Evolutionary conservation across 148 eudicot genomes (phyloP).

Genomic region (Chenopodium quinoa): DNA sequence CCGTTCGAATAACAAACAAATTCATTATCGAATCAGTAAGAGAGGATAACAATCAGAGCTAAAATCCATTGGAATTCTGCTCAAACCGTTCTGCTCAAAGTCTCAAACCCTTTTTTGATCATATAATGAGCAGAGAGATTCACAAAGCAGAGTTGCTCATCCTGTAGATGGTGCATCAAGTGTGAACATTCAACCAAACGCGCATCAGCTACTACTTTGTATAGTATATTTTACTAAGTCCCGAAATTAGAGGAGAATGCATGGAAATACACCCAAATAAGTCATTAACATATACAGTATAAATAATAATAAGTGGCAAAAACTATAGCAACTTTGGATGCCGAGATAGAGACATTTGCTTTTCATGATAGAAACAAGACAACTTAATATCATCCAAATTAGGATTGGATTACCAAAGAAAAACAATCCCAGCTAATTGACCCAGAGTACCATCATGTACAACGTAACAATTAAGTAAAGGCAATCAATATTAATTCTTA

Average conservation of each 20-base stretch:
- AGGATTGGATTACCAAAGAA: background rate
- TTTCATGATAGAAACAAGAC: constrained; percentile 19
- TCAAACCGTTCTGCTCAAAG: too few relatives aligned
- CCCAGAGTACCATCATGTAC: constrained; percentile 16
- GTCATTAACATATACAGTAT: too few relatives aligned
- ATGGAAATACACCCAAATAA: background rate
- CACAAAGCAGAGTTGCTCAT: too few relatives aligned
- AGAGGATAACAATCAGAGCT: background rate
- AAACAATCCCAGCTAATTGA: constrained; percentile 21
- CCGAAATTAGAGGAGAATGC: background rate
- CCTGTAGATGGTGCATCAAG: too few relatives aligned
- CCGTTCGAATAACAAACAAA: background rate
- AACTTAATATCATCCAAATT: constrained; percentile 19
- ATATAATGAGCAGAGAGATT: too few relatives aligned
- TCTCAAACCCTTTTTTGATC: too few relatives aligned
- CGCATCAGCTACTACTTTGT: too few relatives aligned
- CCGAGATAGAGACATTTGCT: constrained; percentile 20
- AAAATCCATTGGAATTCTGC: background rate
- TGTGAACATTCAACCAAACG: too few relatives aligned
- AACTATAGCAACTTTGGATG: constrained; percentile 1
- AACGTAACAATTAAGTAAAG: constrained; percentile 17
- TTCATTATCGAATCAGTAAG: background rate
- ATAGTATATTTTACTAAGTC: background rate
- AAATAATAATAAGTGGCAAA: background rate
- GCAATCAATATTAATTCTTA: constrained; percentile 12